Percentiles rank a stretch among this genome's conserved stretches.
These are phyloP conservation scores for Ballota nigra DNA, from an alignment of 257 asterid species.

Conservation along the genomic window DNA sequence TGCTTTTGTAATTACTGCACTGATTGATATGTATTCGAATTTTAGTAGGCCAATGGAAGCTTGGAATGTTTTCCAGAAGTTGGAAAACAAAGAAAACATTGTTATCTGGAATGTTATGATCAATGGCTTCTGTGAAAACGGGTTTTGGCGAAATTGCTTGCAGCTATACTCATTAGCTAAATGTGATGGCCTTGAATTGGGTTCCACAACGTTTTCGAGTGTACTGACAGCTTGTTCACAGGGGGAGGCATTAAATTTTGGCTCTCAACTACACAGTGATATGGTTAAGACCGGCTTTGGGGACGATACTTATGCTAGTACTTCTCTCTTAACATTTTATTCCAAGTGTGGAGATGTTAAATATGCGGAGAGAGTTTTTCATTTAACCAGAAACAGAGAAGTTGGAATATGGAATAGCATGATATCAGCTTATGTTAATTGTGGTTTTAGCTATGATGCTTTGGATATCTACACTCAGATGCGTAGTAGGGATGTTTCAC, in stretches of 20 bases:
- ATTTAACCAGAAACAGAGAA: constrained; percentile 32
- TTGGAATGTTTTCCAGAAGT: constrained; percentile 55
- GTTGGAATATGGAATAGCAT: constrained; percentile 81
- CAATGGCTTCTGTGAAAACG: constrained; percentile 58
- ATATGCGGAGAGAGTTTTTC: constrained; percentile 51
- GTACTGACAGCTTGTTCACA: constrained; percentile 62
- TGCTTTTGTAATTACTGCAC: constrained; percentile 59
- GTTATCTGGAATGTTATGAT: constrained; percentile 82
- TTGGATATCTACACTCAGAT: constrained; percentile 42
- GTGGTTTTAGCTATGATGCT: constrained; percentile 49
- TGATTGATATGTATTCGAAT: constrained; percentile 64
- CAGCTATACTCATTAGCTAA: constrained; percentile 48
- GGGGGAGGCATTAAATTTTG: constrained; percentile 44
- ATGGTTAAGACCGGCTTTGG: constrained; percentile 60
- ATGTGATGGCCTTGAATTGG: constrained; percentile 40
- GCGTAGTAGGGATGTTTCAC: constrained; percentile 38
- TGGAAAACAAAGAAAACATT: constrained; percentile 34
- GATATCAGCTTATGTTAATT: constrained; percentile 75
- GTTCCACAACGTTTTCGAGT: constrained; percentile 62
- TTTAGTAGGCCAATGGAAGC: constrained; percentile 52
- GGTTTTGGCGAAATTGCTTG: constrained; percentile 59
- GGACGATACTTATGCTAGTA: constrained; percentile 60
- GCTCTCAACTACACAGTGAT: constrained; percentile 71
- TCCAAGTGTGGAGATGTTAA: constrained; percentile 52
- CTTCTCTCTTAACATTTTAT: constrained; percentile 73